Conservation (phyloP, 164 flowering plant species). For the Annona squamosa region DNA sequence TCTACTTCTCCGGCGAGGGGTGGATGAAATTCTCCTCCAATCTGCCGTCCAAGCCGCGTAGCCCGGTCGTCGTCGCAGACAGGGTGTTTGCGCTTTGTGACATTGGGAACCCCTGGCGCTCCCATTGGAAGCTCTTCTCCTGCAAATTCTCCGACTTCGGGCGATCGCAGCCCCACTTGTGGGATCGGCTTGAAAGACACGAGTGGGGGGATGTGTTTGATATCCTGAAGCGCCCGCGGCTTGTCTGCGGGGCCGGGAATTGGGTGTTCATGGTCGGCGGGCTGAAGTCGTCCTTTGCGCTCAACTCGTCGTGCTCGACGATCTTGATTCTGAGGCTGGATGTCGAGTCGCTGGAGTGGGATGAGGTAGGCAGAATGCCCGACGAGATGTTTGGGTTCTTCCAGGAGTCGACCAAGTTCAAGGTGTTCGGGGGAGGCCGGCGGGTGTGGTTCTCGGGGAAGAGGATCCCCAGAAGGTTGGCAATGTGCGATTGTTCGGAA, state of each 20-base stretch:
- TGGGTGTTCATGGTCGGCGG: conserved; percentile 76
- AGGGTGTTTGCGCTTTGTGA: conserved; percentile 65
- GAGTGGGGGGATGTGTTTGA: conserved; percentile 93
- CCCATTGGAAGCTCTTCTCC: conserved; percentile 72
- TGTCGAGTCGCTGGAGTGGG: conserved; percentile 83
- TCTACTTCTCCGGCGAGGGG: conserved; percentile 34
- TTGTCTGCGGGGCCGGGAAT: conserved; percentile 46
- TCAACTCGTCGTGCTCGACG: conserved; percentile 69
- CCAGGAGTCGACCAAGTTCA: conserved; percentile 68
- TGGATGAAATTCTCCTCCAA: conserved; percentile 80
- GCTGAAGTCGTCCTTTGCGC: conserved; percentile 56
- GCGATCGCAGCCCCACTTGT: conserved; percentile 18
- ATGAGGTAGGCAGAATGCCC: conserved; percentile 90
- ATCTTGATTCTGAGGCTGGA: conserved; percentile 71
- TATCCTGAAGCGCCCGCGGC: conserved; percentile 74
- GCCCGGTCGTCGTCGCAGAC: conserved; percentile 55
- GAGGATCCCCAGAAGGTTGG: conserved; percentile 50
- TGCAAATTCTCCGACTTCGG: conserved; percentile 24
- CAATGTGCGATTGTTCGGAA: conserved; percentile 58
- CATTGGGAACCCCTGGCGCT: conserved; percentile 87
- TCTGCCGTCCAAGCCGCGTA: conserved; percentile 76
- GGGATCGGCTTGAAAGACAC: conserved; percentile 62
- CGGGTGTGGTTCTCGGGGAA: conserved; percentile 78
- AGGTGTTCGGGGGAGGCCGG: conserved; percentile 87
- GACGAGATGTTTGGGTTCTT: conserved; percentile 59